phyloP scores from a whole-genome alignment of 495 filamentous ascomycete genomes.

The Parachaetomium inaequale region DNA sequence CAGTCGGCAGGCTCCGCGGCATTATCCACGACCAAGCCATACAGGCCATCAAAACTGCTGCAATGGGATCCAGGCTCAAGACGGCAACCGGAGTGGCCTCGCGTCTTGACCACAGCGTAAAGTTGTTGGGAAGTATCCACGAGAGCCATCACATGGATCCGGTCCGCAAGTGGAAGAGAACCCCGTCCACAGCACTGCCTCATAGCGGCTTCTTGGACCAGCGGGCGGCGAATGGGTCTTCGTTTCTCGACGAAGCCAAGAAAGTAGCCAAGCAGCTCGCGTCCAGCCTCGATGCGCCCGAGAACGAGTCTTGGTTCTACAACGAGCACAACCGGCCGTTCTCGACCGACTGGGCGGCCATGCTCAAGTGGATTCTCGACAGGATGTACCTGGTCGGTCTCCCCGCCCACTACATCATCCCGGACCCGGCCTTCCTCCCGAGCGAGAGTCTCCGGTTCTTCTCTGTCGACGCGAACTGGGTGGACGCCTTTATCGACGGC shows the following conservation, averaged over 20 bases:
- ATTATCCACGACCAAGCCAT: conserved; percentile 11
- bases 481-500: conserved; percentile 46
- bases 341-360: conserved; percentile 34
- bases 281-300: background rate
- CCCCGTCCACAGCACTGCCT: background rate
- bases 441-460: conserved; percentile 47
- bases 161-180: background rate
- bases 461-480: conserved; percentile 45
- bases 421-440: conserved; percentile 39
- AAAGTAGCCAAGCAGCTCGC: background rate
- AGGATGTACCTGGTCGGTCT: conserved; percentile 35
- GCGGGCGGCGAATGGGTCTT: no score
- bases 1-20: conserved; percentile 28
- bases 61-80: conserved; percentile 1
- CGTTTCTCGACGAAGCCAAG: background rate
- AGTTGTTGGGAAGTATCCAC: no score
- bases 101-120: no score
- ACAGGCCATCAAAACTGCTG: no score
- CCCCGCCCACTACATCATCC: conserved; percentile 42
- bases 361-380: conserved; percentile 41
- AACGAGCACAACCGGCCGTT: conserved; percentile 33
- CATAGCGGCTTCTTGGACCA: background rate
- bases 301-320: no score
- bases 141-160: no score
- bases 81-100: background rate